Evolutionary conservation across 768 basidiomycete genomes (phyloP).

Genomic region (Pisolithus orientalis): DNA sequence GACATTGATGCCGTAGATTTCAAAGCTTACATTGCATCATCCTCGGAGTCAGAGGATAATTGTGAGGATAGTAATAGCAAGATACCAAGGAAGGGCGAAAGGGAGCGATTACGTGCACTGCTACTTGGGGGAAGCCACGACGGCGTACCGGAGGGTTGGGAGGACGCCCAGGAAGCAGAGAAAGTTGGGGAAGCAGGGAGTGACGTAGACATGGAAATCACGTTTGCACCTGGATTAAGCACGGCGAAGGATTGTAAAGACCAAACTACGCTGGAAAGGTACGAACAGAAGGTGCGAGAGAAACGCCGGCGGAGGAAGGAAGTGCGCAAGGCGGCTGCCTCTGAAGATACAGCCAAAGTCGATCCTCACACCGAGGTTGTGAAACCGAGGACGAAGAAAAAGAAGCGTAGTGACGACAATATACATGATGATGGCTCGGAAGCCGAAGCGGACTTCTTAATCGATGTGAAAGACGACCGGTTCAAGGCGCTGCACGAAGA

Average conservation of each 20-base stretch:
- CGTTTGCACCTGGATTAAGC: constrained; percentile 82
- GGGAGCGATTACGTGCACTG: constrained; percentile 71
- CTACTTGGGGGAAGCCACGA: constrained; percentile 64
- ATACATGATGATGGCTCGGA: constrained; percentile 26
- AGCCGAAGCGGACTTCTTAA: constrained; percentile 71
- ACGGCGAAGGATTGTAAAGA: constrained; percentile 47
- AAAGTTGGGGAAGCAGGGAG: constrained; percentile 29
- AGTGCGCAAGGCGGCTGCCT: constrained; percentile 40
- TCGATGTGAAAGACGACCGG: constrained; percentile 82
- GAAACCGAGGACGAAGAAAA: constrained; percentile 45
- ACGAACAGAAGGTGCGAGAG: constrained; percentile 86
- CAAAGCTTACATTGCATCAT: constrained; percentile 64
- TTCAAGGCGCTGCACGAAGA: constrained; percentile 88
- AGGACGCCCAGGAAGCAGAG: not conserved
- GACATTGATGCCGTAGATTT: constrained; percentile 94
- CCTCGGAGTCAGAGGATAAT: constrained; percentile 34
- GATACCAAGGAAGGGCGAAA: constrained; percentile 39
- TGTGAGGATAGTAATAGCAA: constrained; percentile 9
- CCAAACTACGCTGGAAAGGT: constrained; percentile 87
- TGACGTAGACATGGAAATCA: constrained; percentile 89
- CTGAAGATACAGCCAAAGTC: constrained; percentile 20
- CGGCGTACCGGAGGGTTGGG: constrained; percentile 81
- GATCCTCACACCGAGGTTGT: constrained; percentile 60
- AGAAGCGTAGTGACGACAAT: constrained; percentile 28
- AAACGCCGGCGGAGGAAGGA: constrained; percentile 79